Conservation (phyloP, 768 basidiomycete genomes). For the Lactarius hengduanensis region DNA sequence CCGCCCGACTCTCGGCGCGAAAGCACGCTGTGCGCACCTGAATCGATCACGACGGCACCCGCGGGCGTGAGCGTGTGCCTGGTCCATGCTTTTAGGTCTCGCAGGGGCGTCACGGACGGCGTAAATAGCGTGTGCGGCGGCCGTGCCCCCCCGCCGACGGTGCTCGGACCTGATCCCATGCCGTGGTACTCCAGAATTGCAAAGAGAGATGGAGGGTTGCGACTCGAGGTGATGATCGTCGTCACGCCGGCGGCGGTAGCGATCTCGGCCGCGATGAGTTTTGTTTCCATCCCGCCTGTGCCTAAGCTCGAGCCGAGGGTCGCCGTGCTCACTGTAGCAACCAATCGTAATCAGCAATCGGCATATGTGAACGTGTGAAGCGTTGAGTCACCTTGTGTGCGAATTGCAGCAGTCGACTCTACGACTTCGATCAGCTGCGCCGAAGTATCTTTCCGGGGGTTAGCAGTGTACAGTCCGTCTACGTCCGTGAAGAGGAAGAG, state of each 20-base stretch:
- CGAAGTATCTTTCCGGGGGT: constrained; percentile 85
- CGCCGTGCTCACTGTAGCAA: constrained; percentile 74
- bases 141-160: constrained; percentile 35
- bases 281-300: constrained; percentile 99
- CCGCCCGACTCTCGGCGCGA: constrained; percentile 86
- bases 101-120: constrained; percentile 65
- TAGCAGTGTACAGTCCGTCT: constrained; percentile 91
- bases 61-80: constrained; percentile 91
- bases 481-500: constrained; percentile 97
- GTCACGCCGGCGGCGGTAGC: constrained; percentile 94
- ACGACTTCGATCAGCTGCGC: constrained; percentile 84
- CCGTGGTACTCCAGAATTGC: constrained; percentile 77
- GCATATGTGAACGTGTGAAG: constrained; percentile 16
- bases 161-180: constrained; percentile 26
- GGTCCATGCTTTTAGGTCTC: constrained; percentile 94
- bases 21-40: constrained; percentile 85
- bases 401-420: constrained; percentile 76
- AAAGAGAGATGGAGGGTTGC: constrained; percentile 69
- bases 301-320: constrained; percentile 92
- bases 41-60: constrained; percentile 84
- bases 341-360: background rate
- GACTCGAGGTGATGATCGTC: constrained; percentile 87
- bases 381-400: constrained; percentile 61
- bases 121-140: constrained; percentile 91
- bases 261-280: constrained; percentile 96